Percentiles rank a stretch among this genome's conserved stretches.
These are phyloP conservation scores for Penicillium pancosmium DNA, from an alignment of 495 filamentous ascomycete genomes.

Conservation along the genomic window DNA sequence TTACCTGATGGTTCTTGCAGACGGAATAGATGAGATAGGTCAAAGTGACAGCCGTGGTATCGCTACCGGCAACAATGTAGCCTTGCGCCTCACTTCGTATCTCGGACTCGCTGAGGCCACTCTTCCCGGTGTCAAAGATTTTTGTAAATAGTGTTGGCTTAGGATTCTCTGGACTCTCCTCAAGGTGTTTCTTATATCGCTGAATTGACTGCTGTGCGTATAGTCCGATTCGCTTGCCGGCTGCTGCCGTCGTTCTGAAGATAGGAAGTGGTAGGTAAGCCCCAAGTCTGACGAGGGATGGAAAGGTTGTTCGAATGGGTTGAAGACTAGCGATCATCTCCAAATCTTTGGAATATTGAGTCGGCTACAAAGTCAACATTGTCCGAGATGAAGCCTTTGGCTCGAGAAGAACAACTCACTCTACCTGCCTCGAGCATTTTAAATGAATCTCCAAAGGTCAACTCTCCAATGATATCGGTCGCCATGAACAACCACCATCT, in stretches of 20 bases:
- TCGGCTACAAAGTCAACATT: constrained; percentile 25
- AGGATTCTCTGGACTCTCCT: constrained; percentile 34
- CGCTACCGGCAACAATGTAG: constrained; percentile 56
- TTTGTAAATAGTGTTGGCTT: constrained; percentile 53
- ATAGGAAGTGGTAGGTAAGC: constrained; percentile 20
- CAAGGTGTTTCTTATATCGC: constrained; percentile 44
- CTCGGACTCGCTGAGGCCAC: constrained; percentile 40
- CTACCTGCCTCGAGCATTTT: constrained; percentile 53
- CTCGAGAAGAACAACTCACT: constrained; percentile 22
- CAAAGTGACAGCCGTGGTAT: constrained; percentile 50
- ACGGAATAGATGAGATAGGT: constrained; percentile 47
- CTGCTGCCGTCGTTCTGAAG: constrained; percentile 40
- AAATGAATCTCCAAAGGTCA: constrained; percentile 63
- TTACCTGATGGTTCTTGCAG: constrained; percentile 31
- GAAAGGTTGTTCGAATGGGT: constrained; percentile 40
- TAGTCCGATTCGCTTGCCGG: constrained; percentile 49
- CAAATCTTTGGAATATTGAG: constrained; percentile 44
- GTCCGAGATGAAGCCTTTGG: not conserved
- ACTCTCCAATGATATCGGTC: constrained; percentile 56
- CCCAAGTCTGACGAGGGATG: constrained; percentile 24
- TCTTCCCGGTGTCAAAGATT: constrained; percentile 39
- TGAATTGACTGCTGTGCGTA: constrained; percentile 44
- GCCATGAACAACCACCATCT: constrained; percentile 63
- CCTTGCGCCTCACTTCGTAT: constrained; percentile 43
- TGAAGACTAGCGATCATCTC: constrained; percentile 31